Evolutionary conservation across 2,329 filamentous ascomycete species (phyloP).

Genomic region (Dothidotthia symphoricarpi): DNA sequence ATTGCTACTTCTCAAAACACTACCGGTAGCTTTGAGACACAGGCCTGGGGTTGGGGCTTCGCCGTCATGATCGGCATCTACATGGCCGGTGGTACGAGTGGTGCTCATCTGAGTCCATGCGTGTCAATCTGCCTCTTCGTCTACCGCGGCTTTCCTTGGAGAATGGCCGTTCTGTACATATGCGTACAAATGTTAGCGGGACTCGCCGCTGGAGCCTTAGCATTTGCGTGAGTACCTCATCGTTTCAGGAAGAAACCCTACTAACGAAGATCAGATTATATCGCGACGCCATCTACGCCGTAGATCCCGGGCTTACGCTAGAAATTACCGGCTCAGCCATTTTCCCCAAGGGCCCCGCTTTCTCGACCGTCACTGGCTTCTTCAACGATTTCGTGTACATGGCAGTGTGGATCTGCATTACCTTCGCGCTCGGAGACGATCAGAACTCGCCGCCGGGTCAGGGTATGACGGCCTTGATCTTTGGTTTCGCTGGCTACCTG

Average conservation of each 20-base stretch:
- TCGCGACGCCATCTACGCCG: slow-evolving; percentile 57
- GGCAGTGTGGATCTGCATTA: slow-evolving; percentile 65
- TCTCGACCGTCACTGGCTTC: slow-evolving; percentile 66
- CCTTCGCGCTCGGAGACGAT: slow-evolving; percentile 62
- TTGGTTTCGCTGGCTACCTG: slow-evolving; percentile 26
- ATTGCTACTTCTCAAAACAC: slow-evolving; percentile 50
- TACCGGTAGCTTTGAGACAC: slow-evolving; percentile 30
- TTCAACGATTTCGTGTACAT: slow-evolving; percentile 69
- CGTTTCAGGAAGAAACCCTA: slow-evolving; percentile 43
- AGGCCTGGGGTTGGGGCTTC: slow-evolving; percentile 52
- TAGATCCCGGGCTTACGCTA: slow-evolving; percentile 51
- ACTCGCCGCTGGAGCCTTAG: slow-evolving; percentile 48
- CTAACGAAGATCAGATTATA: slow-evolving; percentile 20
- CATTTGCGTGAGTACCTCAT: slow-evolving; percentile 43
- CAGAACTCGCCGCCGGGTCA: slow-evolving; percentile 47
- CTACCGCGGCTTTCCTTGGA: slow-evolving; percentile 61
- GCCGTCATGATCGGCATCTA: slow-evolving; percentile 54
- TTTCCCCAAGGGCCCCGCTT: slow-evolving; percentile 57
- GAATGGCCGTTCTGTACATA: slow-evolving; percentile 53
- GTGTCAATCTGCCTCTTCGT: slow-evolving; percentile 45
- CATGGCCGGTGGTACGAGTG: slow-evolving; percentile 48
- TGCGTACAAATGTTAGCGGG: slow-evolving; percentile 54
- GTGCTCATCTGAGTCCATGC: slow-evolving; percentile 51
- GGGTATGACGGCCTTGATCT: slow-evolving; percentile 50
- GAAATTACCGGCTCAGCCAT: slow-evolving; percentile 53